phyloP scores from a whole-genome alignment of 129 eudicot species.

The Artemisia tridentata region DNA sequence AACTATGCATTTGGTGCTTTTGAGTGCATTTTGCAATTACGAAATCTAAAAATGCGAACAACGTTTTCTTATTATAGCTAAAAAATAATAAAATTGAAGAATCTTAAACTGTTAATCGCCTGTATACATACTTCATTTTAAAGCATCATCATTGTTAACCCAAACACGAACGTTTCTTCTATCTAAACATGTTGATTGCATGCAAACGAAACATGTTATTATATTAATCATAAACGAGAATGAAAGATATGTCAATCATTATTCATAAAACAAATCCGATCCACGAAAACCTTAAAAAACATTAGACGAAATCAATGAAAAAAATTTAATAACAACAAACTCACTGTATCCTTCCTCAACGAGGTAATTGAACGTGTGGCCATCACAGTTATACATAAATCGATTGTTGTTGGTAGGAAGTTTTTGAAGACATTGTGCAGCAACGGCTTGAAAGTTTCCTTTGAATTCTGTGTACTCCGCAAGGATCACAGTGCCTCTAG shows the following conservation, averaged over 20 bases:
- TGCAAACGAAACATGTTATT: not conserved
- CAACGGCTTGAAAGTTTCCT: slow-evolving; percentile 32
- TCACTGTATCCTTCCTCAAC: slow-evolving; percentile 34
- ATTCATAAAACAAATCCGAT: not conserved
- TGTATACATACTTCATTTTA: not conserved
- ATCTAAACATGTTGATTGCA: not conserved
- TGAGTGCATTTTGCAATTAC: not conserved
- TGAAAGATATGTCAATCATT: not conserved
- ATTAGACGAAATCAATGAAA: not conserved
- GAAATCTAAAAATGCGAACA: not conserved
- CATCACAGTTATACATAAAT: slow-evolving; percentile 38
- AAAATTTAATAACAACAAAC: not conserved
- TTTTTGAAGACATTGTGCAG: slow-evolving; percentile 37
- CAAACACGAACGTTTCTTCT: not conserved
- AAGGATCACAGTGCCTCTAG: slow-evolving; percentile 35
- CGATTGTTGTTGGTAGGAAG: slow-evolving; percentile 31
- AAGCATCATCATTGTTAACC: not conserved
- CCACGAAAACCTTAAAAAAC: slow-evolving; percentile 1
- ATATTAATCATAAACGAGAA: not conserved
- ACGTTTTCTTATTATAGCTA: not conserved
- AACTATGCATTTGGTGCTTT: not conserved
- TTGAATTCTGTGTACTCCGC: slow-evolving; percentile 38
- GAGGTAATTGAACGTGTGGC: slow-evolving; percentile 37
- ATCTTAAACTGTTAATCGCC: not conserved
- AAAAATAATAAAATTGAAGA: not conserved